Conservation (phyloP, 345 rosid genomes). For the Eucalyptus dawsonii region DNA sequence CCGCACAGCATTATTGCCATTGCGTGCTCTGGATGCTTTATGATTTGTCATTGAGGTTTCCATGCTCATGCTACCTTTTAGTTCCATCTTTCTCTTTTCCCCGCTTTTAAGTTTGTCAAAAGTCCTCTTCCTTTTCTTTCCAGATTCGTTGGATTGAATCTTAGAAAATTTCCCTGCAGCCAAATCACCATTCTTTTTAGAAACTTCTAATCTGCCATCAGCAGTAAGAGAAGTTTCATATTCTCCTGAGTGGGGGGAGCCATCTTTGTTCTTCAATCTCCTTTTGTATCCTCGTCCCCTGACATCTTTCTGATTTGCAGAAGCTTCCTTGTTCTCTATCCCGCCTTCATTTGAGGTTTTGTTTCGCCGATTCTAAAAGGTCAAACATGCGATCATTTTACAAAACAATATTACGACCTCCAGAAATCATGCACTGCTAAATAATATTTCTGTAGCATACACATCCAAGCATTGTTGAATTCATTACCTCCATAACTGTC, state of each 20-base stretch:
- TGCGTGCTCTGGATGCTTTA: background rate
- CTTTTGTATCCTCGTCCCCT: background rate
- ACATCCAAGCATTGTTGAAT: background rate
- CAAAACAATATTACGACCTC: background rate
- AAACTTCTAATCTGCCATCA: background rate
- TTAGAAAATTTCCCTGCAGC: background rate
- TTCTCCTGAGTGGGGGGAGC: background rate
- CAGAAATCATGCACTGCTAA: background rate
- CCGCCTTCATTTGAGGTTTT: slow-evolving; percentile 40
- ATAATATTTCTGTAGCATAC: background rate
- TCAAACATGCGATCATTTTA: background rate
- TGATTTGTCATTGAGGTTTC: background rate
- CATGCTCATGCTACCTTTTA: background rate
- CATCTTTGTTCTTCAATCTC: background rate
- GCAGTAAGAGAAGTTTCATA: background rate
- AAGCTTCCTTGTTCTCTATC: background rate
- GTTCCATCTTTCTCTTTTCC: slow-evolving; percentile 1
- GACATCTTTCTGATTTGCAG: background rate
- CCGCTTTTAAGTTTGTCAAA: background rate
- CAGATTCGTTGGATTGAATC: background rate
- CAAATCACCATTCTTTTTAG: background rate
- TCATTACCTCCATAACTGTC: slow-evolving; percentile 64
- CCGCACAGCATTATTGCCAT: background rate
- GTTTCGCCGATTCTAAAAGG: slow-evolving; percentile 56
- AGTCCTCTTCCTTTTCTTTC: background rate